Conservation (phyloP, 139 green algal genomes). For the Tetradesmus obliquus region DNA sequence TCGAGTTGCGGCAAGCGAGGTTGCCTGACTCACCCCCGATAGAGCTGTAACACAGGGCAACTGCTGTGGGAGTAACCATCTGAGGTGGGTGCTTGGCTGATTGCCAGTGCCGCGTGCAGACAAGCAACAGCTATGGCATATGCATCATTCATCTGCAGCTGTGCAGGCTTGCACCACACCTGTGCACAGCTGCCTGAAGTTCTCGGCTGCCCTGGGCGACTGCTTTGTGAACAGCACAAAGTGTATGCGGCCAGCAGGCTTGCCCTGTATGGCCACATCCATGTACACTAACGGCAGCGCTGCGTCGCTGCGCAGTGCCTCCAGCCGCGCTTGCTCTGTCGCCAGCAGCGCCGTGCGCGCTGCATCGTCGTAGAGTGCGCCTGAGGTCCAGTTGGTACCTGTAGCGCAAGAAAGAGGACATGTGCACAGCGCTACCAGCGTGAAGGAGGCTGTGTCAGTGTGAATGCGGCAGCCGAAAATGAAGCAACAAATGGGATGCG, state of each 20-base stretch:
- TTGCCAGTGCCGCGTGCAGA: neutral
- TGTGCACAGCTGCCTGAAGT: constrained; percentile 77
- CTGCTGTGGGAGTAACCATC: too few relatives aligned
- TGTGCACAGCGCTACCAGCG: neutral
- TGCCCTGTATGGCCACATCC: constrained; percentile 67
- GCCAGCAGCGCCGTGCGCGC: neutral
- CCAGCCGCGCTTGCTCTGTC: constrained; percentile 47
- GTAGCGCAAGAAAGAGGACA: neutral
- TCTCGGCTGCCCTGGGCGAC: constrained; percentile 65
- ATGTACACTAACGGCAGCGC: constrained; percentile 65
- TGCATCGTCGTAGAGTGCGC: constrained; percentile 45
- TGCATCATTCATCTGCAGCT: neutral
- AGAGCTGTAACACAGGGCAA: too few relatives aligned
- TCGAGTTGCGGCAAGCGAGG: too few relatives aligned
- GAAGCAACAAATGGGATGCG: too few relatives aligned
- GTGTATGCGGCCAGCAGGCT: constrained; percentile 64
- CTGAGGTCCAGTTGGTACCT: constrained; percentile 53
- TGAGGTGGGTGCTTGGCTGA: neutral
- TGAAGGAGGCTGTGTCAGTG: too few relatives aligned
- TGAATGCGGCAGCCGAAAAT: too few relatives aligned
- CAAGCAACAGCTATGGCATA: neutral
- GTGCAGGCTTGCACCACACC: neutral
- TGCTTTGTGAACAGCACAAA: constrained; percentile 68
- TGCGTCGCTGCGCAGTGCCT: constrained; percentile 48
- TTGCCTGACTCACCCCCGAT: too few relatives aligned